phyloP scores from a whole-genome alignment of 164 flowering plant species.

The Liriodendron chinense region DNA sequence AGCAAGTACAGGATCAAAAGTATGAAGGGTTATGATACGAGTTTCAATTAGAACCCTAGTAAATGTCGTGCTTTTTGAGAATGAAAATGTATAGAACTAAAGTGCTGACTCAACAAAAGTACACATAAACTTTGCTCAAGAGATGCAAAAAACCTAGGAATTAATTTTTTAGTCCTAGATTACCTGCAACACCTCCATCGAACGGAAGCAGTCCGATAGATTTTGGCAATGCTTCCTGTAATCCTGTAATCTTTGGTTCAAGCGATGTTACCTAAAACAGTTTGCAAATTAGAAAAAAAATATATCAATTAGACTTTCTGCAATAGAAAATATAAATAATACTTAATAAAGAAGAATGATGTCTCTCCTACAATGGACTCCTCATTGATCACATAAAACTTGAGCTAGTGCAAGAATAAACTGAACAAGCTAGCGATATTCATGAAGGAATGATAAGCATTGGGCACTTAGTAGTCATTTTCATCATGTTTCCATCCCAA shows the following conservation, averaged over 20 bases:
- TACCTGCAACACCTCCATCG: slow-evolving; percentile 97
- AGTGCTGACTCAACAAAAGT: background rate
- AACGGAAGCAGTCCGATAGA: slow-evolving; percentile 92
- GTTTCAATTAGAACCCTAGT: background rate
- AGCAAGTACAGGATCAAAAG: no score
- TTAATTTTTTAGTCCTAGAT: background rate
- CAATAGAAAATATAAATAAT: background rate
- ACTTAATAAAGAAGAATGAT: background rate
- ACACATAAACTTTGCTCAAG: background rate
- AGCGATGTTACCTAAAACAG: slow-evolving; percentile 62
- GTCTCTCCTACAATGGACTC: background rate
- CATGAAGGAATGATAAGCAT: background rate
- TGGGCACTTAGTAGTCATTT: background rate
- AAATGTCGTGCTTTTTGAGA: background rate
- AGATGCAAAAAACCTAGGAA: background rate
- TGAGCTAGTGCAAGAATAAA: no score
- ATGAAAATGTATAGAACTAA: background rate
- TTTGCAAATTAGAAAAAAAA: background rate
- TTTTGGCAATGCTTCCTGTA: slow-evolving; percentile 93
- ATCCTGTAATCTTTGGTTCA: slow-evolving; percentile 79
- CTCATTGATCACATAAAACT: no score
- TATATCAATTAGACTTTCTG: background rate
- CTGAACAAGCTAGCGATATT: background rate
- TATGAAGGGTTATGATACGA: no score
- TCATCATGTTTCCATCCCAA: background rate